Evolutionary conservation across 164 flowering plant genomes (phyloP), one percentile per base, ranked within the genome.

Genomic region (Nelumbo lutea): DNA sequence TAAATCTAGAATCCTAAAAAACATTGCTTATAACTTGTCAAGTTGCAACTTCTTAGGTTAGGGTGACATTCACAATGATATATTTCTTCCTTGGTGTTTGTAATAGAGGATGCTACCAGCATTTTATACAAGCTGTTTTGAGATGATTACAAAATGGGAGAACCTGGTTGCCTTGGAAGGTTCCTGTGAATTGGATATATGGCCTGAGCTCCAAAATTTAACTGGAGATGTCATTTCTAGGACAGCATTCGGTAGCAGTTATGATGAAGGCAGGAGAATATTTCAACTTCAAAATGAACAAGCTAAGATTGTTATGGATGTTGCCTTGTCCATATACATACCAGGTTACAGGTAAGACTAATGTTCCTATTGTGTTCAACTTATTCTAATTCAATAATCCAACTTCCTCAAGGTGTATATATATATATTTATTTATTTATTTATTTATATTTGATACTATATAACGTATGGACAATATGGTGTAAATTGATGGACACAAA

Each of bases 231-330:
- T 58, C 52, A 67, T 67, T 42, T 67, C 70, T 38, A 57, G 70
- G 62, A 58, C 70, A 39, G 70, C 70, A 55, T 67, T 67, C 58
- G 70, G 70, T n/a, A 67, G 70, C 62, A 57, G 42, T 42, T 67
- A 57, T 27, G 27, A 44, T 45, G 62, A 67, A 44, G 70, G 70
- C 3, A 60, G 42, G 39, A 11, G 44, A n/a, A 42, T 60, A 53
- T 53, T 53, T 15, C 11, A 53, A 53, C 14, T 53, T 1, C 57
- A 53, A 11, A 1, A 53, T 9, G 57, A 53, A 15, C 57, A 53
- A 11, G 57, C 57, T 4, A 0, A 11, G 15, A 14, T 9, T 13
- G 1, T 53, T 4, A 11, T 53, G 14, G n/a, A 53, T 14, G 11
- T 4, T 53, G 11, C 14, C 2, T 15, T 3, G 57, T 9, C 57